Conservation (phyloP, 257 asterid species). For the Solanum chiquidenum region DNA sequence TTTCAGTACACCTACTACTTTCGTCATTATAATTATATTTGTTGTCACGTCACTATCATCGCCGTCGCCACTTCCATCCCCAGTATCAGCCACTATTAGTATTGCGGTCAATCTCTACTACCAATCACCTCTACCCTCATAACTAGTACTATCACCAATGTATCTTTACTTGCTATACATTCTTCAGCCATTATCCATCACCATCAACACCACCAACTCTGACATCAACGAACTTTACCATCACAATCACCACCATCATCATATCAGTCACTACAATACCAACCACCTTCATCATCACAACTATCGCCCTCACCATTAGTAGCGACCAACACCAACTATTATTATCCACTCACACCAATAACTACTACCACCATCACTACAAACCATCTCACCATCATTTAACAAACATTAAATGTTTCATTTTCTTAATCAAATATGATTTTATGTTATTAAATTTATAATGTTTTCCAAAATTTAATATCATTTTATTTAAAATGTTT, state of each 20-base stretch:
- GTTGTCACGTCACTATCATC: background rate
- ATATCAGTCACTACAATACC: too few species aligned
- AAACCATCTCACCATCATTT: too few species aligned
- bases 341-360: too few species aligned
- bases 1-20: background rate
- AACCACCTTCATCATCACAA: background rate
- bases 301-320: too few species aligned
- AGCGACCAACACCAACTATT: too few species aligned
- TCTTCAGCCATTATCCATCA: background rate
- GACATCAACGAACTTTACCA: background rate
- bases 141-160: too few species aligned
- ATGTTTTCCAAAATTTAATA: background rate
- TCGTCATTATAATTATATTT: background rate
- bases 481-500: too few species aligned
- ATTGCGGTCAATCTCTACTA: too few species aligned
- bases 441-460: too few species aligned
- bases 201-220: background rate
- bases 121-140: accelerated
- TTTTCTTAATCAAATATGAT: background rate
- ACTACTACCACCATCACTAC: too few species aligned
- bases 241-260: accelerated
- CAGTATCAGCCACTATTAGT: background rate
- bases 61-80: background rate
- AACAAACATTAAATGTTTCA: too few species aligned
- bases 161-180: background rate